These are phyloP conservation scores for Sphagnum magellanicum DNA, from an alignment of 228 moss, liverwort and hornwort genomes.

Conservation along the genomic window DNA sequence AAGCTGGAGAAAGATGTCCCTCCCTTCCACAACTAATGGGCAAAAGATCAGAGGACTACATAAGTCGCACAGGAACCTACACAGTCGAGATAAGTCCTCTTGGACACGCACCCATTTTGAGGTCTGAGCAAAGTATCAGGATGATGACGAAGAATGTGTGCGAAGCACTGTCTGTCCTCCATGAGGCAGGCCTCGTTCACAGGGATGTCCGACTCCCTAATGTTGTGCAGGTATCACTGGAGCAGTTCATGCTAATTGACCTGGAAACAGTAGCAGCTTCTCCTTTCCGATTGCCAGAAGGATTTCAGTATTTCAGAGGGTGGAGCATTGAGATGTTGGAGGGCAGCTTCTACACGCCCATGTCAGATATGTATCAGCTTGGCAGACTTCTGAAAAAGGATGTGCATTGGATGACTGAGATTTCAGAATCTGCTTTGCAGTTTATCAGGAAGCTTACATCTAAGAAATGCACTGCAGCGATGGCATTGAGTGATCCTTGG, in stretches of 20 bases:
- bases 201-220: constrained; percentile 9
- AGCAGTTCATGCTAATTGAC: constrained; percentile 12
- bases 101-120: constrained; percentile 4
- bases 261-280: constrained; percentile 5
- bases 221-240: constrained; percentile 6
- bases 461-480: neutral
- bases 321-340: constrained; percentile 2
- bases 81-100: constrained; percentile 3
- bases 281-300: neutral
- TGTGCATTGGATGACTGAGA: neutral
- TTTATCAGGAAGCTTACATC: constrained; percentile 3
- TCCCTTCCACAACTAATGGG: neutral
- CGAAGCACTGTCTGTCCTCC: constrained; percentile 13
- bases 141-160: constrained; percentile 4
- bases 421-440: neutral
- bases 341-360: constrained; percentile 2
- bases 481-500: constrained; percentile 13
- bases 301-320: constrained; percentile 1
- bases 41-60: neutral
- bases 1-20: neutral
- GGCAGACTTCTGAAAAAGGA: neutral
- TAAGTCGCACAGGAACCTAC: constrained; percentile 4
- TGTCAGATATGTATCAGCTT: constrained; percentile 11
- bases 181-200: constrained; percentile 5
- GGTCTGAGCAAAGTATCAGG: constrained; percentile 3